Percentiles rank a stretch among this genome's conserved stretches.
phyloP scores from a whole-genome alignment of 23 red algal species.

The Gracilaria domingensis region DNA sequence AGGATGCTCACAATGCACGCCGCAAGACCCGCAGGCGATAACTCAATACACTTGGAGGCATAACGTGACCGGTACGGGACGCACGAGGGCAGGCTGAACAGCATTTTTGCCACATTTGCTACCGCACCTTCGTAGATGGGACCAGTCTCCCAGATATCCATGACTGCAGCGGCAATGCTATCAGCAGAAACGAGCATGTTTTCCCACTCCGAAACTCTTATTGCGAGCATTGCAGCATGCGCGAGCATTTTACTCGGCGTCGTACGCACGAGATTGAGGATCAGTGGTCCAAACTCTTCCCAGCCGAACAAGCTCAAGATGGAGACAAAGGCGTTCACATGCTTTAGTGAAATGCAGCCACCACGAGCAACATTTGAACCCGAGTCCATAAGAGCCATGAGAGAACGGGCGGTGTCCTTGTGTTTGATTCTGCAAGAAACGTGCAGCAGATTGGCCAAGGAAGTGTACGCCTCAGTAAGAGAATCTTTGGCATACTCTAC shows the following conservation, averaged over 20 bases:
- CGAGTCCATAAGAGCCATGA: not conserved
- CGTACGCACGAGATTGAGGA: not conserved
- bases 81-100: not conserved
- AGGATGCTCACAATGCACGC: not conserved
- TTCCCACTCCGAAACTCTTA: not conserved
- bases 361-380: not conserved
- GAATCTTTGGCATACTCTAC: slow-evolving; percentile 1
- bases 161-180: not conserved
- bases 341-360: not conserved
- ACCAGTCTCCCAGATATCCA: not conserved
- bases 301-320: not conserved
- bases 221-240: not conserved
- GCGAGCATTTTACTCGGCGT: not conserved
- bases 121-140: not conserved
- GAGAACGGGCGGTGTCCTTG: not conserved
- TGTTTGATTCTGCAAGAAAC: not conserved
- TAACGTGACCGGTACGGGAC: not conserved
- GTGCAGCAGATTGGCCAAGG: not conserved
- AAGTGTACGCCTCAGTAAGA: not conserved
- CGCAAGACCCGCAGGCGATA: not conserved
- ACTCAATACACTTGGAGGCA: not conserved
- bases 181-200: not conserved
- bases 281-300: not conserved
- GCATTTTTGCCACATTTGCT: not conserved
- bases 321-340: not conserved